phyloP scores from a whole-genome alignment of 768 basidiomycete genomes.

The Trametes cubensis region DNA sequence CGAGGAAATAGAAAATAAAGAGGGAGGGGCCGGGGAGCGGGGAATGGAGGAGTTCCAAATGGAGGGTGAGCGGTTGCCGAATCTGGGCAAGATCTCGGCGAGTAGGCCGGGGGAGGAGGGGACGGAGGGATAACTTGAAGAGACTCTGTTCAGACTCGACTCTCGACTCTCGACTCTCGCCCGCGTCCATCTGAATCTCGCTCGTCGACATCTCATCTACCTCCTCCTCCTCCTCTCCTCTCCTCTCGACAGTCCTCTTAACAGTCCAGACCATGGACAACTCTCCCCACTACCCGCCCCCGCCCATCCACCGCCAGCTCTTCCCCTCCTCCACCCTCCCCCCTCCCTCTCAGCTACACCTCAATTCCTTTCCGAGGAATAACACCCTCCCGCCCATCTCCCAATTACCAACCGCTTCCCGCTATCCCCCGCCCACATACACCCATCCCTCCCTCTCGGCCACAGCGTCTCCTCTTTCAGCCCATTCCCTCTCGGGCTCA shows the following conservation, averaged over 20 bases:
- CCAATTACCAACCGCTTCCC: constrained; percentile 31
- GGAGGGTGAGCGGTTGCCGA: background rate
- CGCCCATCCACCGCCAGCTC: constrained; percentile 39
- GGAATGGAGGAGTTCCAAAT: constrained; percentile 5
- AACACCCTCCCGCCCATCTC: constrained; percentile 48
- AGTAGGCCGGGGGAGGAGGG: background rate
- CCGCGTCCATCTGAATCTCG: constrained; percentile 4
- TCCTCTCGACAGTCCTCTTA: constrained; percentile 19
- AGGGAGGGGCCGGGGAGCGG: background rate
- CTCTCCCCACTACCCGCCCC: constrained; percentile 30
- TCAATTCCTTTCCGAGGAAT: constrained; percentile 38
- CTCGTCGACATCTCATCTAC: background rate
- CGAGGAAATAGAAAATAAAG: background rate
- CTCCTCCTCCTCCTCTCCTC: constrained; percentile 9
- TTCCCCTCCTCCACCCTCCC: constrained; percentile 49
- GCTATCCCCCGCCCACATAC: constrained; percentile 39
- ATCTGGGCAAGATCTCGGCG: constrained; percentile 22
- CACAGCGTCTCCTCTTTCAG: constrained; percentile 33
- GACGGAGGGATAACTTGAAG: background rate
- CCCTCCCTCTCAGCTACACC: constrained; percentile 45
- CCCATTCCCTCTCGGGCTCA: constrained; percentile 30
- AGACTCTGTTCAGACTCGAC: background rate
- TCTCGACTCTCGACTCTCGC: background rate
- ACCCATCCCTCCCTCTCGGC: constrained; percentile 40
- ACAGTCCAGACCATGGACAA: constrained; percentile 31